These are phyloP conservation scores for Leptosphaerulina australis DNA, from an alignment of 2,329 filamentous ascomycete species.

Conservation along the genomic window DNA sequence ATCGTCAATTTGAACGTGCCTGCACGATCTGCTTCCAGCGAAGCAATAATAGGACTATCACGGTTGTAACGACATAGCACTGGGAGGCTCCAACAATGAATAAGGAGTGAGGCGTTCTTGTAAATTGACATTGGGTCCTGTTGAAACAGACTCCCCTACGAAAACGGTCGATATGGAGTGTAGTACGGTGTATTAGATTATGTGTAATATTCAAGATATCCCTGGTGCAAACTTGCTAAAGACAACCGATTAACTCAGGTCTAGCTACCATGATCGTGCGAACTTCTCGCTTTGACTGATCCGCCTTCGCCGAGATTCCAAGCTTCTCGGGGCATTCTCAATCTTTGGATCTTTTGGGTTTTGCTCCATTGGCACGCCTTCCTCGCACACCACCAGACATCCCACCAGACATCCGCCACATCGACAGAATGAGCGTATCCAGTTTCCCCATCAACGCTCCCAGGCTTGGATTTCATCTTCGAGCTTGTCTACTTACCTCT, in stretches of 20 bases:
- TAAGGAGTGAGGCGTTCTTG: slow-evolving; percentile 19
- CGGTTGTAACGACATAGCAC: slow-evolving; percentile 19
- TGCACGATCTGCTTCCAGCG: slow-evolving; percentile 3
- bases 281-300: no score
- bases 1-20: slow-evolving; percentile 5
- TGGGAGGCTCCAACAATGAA: slow-evolving; percentile 6
- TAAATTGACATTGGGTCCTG: slow-evolving; percentile 5
- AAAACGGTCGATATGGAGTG: not conserved
- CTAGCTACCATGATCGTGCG: not conserved
- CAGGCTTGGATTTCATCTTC: no score
- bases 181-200: slow-evolving; percentile 13
- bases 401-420: no score
- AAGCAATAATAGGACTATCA: slow-evolving; percentile 10
- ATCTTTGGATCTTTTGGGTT: no score
- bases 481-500: no score
- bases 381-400: no score
- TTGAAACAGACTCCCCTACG: not conserved
- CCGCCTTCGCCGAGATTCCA: no score
- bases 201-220: slow-evolving; percentile 7
- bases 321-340: no score
- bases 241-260: not conserved
- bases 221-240: not conserved
- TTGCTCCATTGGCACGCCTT: no score
- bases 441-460: no score
- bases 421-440: no score